Conservation (phyloP, 495 filamentous ascomycete species). For the Tuber calosporum region DNA sequence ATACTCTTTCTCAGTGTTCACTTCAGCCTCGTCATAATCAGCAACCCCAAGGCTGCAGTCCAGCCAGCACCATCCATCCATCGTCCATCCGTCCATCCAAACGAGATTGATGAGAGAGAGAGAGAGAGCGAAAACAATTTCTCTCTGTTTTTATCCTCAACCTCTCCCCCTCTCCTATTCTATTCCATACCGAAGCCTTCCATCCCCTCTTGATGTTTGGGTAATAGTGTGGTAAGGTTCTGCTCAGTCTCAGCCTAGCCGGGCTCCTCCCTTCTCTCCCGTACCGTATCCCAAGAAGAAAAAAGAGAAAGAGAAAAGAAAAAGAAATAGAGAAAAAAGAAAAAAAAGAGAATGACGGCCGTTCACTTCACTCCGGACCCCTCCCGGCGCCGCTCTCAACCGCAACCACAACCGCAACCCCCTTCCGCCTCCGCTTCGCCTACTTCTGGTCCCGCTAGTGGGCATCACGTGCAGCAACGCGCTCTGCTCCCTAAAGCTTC, state of each 20-base stretch:
- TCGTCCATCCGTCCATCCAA: not conserved
- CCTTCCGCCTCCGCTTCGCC: slow-evolving; percentile 7
- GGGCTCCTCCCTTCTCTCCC: not conserved
- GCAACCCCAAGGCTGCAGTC: slow-evolving; percentile 13
- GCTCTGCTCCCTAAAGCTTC: slow-evolving; percentile 18
- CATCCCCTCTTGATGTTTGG: not conserved
- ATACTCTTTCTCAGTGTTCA: not conserved
- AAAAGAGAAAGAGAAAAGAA: slow-evolving; percentile 2
- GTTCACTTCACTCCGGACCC: slow-evolving; percentile 21
- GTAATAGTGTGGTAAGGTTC: not conserved
- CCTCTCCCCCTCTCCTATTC: not conserved
- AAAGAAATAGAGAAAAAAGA: slow-evolving; percentile 16
- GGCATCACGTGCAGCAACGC: slow-evolving; percentile 33
- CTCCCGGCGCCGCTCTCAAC: slow-evolving; percentile 14
- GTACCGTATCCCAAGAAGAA: not conserved
- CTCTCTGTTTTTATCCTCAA: not conserved
- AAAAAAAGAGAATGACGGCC: slow-evolving; percentile 26
- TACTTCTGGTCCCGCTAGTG: not conserved
- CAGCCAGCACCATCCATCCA: too few relatives aligned
- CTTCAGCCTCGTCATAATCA: slow-evolving; percentile 16
- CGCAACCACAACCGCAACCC: slow-evolving; percentile 23
- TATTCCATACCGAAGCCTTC: too few relatives aligned
- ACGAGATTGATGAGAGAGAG: slow-evolving; percentile 4
- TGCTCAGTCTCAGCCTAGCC: not conserved
- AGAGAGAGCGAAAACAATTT: slow-evolving; percentile 1